Base-by-base conservation (phyloP, 768 basidiomycete species). In the Suillus lakei region DNA sequence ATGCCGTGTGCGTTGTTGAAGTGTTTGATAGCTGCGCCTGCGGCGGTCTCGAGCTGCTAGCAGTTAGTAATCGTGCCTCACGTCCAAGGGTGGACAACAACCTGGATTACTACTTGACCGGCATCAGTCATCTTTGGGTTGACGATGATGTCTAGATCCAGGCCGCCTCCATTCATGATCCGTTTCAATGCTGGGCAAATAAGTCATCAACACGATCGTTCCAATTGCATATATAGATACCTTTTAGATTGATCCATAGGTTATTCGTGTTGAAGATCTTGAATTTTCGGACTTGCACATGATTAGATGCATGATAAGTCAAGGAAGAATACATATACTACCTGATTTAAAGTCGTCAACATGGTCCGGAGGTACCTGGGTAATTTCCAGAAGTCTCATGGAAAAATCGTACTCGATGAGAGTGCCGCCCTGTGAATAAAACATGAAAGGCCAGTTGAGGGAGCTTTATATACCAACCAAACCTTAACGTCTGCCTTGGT, bases 71-170 rank as follows among this genome's bases (percentile, higher is more conserved):
- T 61, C 63, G 65, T 59, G 61, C 59, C 68, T 26, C 41, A 32
- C 16, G 61, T 62, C n/a, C 41, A 51, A 41, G 16, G 34, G 30
- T 48, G 43, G 8, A n/a, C 32, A 32, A 44, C 73, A 60, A 84
- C 85, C 83, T 91, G 94, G 70, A 98, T 87, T 74, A 98, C 91
- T 39, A 93, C 84, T 68, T 90, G 87, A 18, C 95, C 96, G 66
- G 92, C 88, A 70, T 97, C 95, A 34, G 88, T 92, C 66, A 85
- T 85, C 85, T 96, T 94, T 70, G 89, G 89, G 82, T 96, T 96
- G 80, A 95, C 88, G 80, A 97, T 97, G 79, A 98, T 96, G 75
- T 98, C 96, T 58, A 98, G 85, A 76, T 94, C 93, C 84, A 98
- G 89, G 61, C 85, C 86, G 70, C 95, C 93, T 41, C 80, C 84